Evolutionary conservation across 2,329 filamentous ascomycete genomes (phyloP).

Genomic region (Emericellopsis atlantica): DNA sequence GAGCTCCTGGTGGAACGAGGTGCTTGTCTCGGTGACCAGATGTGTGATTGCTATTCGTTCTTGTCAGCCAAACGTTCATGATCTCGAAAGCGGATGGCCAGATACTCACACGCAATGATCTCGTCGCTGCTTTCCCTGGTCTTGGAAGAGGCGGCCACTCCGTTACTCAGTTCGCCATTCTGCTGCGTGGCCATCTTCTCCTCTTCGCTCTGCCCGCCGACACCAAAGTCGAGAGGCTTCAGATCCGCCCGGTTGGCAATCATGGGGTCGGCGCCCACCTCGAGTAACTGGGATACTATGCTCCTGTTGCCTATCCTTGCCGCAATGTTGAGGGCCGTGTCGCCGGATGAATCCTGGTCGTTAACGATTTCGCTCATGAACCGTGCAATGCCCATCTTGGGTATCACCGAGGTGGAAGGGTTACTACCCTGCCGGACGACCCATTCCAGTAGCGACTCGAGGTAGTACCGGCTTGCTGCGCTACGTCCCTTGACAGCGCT

Average conservation of each 20-base stretch:
- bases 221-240: slow-evolving; percentile 85
- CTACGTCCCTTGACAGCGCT: slow-evolving; percentile 91
- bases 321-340: slow-evolving; percentile 89
- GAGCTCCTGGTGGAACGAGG: slow-evolving; percentile 69
- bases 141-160: slow-evolving; percentile 23
- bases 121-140: slow-evolving; percentile 63
- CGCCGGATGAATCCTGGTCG: slow-evolving; percentile 82
- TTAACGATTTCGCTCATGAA: slow-evolving; percentile 99
- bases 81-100: background rate
- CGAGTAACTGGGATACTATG: slow-evolving; percentile 91
- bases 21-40: slow-evolving; percentile 66
- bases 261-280: slow-evolving; percentile 87
- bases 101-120: slow-evolving; percentile 60
- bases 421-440: slow-evolving; percentile 74
- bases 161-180: background rate
- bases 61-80: slow-evolving; percentile 15
- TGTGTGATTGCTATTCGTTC: slow-evolving; percentile 57
- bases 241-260: slow-evolving; percentile 86
- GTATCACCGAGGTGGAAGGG: slow-evolving; percentile 29
- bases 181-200: slow-evolving; percentile 13
- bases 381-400: slow-evolving; percentile 72
- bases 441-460: slow-evolving; percentile 89
- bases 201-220: slow-evolving; percentile 53
- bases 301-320: slow-evolving; percentile 86
- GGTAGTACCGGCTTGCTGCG: slow-evolving; percentile 85